Evolutionary conservation across 176 grass and related monocot genomes (phyloP).

Genomic region (Oryza glaberrima): DNA sequence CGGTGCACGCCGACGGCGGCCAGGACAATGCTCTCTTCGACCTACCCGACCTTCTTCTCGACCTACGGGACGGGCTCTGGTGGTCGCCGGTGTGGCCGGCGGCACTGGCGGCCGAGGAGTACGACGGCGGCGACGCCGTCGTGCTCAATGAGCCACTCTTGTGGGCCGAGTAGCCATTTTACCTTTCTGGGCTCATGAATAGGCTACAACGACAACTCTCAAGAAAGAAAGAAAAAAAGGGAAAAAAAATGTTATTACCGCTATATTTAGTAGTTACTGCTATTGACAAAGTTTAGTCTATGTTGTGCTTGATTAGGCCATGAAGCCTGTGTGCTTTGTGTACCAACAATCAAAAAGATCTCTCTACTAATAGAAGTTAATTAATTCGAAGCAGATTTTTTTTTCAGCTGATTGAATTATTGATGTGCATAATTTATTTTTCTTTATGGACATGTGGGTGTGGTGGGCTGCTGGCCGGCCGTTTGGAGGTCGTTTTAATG

Average conservation of each 20-base stretch:
- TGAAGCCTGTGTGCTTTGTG: slow-evolving; percentile 25
- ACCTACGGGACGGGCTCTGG: slow-evolving; percentile 61
- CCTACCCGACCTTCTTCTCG: slow-evolving; percentile 59
- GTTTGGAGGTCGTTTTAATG: slow-evolving; percentile 45
- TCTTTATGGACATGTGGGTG: not conserved
- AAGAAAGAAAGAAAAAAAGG: not conserved
- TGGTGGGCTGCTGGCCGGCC: not conserved
- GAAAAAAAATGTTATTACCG: not conserved
- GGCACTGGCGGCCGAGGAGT: slow-evolving; percentile 47
- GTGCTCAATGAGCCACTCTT: slow-evolving; percentile 45
- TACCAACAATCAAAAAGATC: not conserved
- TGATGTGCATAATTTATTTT: not conserved
- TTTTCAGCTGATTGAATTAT: not conserved
- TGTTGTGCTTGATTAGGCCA: slow-evolving; percentile 21
- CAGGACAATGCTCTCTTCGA: slow-evolving; percentile 53
- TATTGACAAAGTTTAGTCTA: slow-evolving; percentile 6
- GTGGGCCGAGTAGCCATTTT: slow-evolving; percentile 52
- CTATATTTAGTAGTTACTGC: not conserved
- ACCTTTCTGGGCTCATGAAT: not conserved
- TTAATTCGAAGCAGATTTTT: not conserved
- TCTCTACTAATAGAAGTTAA: not conserved
- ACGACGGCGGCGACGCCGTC: slow-evolving; percentile 45
- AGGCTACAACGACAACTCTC: not conserved
- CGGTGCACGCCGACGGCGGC: not conserved
- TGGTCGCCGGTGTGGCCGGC: slow-evolving; percentile 42